Percentiles rank a stretch among this genome's conserved stretches.
Conservation (phyloP, 805 yeast species). For the Saturnispora bothae region DNA sequence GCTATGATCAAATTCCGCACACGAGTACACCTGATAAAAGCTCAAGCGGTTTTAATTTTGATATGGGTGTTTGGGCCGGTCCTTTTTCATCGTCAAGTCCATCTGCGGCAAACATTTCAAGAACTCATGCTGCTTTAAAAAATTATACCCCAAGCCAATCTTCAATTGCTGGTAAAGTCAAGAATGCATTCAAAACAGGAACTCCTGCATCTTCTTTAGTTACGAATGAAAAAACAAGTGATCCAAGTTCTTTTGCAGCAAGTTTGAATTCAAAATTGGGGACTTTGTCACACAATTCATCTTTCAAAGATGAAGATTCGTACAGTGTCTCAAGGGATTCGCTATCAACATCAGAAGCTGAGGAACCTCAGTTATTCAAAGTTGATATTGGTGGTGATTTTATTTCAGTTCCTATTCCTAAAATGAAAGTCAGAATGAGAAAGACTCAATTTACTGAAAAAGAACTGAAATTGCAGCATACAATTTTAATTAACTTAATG, state of each 20-base stretch:
- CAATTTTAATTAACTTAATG: conserved; percentile 22
- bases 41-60: too few species aligned
- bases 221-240: conserved; percentile 11
- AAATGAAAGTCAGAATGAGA: conserved; percentile 2
- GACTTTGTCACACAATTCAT: conserved; percentile 3
- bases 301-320: conserved; percentile 4
- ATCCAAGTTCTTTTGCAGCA: conserved; percentile 5
- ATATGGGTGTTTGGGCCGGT: conserved; percentile 8
- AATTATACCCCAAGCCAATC: too few species aligned
- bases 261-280: conserved; percentile 7
- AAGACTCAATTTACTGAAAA: conserved; percentile 1
- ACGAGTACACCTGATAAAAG: too few species aligned
- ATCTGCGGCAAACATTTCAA: background rate
- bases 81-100: conserved; percentile 5
- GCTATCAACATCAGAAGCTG: too few species aligned
- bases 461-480: conserved; percentile 1
- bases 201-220: conserved; percentile 5
- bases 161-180: conserved; percentile 2
- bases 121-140: background rate
- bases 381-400: background rate
- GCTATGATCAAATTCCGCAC: background rate
- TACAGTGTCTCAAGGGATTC: background rate
- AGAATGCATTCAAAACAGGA: conserved; percentile 3
- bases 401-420: background rate
- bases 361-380: conserved; percentile 7